These are phyloP conservation scores for Picea glauca DNA, from an alignment of 75 land plant genomes.

Conservation along the genomic window DNA sequence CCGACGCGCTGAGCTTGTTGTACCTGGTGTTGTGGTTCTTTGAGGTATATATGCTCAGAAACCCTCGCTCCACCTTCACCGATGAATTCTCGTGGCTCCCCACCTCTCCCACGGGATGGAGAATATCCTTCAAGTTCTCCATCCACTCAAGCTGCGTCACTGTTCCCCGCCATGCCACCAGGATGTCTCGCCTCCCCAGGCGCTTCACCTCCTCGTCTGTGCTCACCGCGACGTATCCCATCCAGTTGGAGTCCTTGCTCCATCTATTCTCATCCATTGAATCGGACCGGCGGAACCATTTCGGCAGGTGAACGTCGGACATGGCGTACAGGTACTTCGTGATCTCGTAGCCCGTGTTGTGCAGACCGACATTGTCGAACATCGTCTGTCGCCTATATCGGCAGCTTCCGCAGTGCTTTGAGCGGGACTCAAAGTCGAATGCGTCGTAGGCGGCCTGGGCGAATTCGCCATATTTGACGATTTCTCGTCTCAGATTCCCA, in stretches of 20 bases:
- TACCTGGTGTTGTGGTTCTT: background rate
- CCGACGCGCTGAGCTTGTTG: conserved; percentile 21
- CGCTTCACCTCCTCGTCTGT: conserved; percentile 30
- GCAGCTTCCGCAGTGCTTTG: conserved; percentile 60
- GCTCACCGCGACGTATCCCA: conserved; percentile 80
- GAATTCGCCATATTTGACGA: conserved; percentile 74
- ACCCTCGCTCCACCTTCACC: conserved; percentile 27
- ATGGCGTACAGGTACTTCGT: conserved; percentile 80
- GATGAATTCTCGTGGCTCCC: no score
- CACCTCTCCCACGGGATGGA: background rate
- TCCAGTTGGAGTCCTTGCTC: conserved; percentile 64
- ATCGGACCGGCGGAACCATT: conserved; percentile 44
- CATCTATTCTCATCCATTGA: conserved; percentile 33
- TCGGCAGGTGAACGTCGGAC: conserved; percentile 57
- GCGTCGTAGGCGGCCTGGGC: conserved; percentile 78
- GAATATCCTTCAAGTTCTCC: conserved; percentile 20
- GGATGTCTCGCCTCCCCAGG: conserved; percentile 73
- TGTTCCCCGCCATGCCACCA: conserved; percentile 80
- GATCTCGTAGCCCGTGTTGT: conserved; percentile 47
- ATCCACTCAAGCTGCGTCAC: conserved; percentile 18
- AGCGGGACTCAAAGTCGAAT: conserved; percentile 63
- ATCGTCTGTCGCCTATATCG: conserved; percentile 37
- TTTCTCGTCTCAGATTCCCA: conserved; percentile 48
- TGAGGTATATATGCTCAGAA: conserved; percentile 45
- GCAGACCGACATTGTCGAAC: conserved; percentile 42